A percentile compares a stretch with the other conserved stretches of the same genome.
These are phyloP conservation scores for Cyamopsis tetragonoloba DNA, from an alignment of 306 rosid genomes.

Conservation along the genomic window DNA sequence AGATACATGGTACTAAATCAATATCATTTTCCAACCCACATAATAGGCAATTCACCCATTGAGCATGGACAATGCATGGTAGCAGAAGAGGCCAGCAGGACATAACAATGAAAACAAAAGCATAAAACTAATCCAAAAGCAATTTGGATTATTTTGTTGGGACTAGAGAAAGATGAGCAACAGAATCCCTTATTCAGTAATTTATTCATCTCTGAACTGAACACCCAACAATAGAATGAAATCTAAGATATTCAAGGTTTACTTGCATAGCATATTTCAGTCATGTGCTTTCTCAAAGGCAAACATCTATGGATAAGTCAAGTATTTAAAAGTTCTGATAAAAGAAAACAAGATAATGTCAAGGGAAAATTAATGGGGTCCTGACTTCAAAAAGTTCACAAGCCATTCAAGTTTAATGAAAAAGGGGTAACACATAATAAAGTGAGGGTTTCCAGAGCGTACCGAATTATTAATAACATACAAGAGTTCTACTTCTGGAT, in stretches of 20 bases:
- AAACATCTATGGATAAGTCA: not conserved
- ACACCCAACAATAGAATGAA: constrained; percentile 15
- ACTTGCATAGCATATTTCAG: constrained; percentile 7
- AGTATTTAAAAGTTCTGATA: constrained; percentile 3
- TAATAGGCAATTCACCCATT: not conserved
- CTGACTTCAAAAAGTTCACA: not conserved
- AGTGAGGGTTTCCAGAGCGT: constrained; percentile 23
- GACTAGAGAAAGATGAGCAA: not conserved
- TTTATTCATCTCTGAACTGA: constrained; percentile 8
- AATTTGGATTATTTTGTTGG: not conserved
- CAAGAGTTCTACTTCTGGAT: constrained; percentile 87
- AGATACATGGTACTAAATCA: not conserved
- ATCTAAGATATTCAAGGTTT: not conserved
- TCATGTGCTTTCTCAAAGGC: not conserved
- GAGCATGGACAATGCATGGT: not conserved
- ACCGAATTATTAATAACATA: constrained; percentile 81
- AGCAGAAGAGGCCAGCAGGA: not conserved
- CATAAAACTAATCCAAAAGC: not conserved
- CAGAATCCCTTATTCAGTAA: not conserved
- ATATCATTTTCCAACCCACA: not conserved
- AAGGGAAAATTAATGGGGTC: not conserved
- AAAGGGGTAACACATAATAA: not conserved
- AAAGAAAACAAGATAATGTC: not conserved
- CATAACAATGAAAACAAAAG: constrained; percentile 10
- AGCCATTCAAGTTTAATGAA: not conserved